Base-by-base conservation (phyloP, 1,139 yeast species). In the Magnusiomyces sp. region DNA sequence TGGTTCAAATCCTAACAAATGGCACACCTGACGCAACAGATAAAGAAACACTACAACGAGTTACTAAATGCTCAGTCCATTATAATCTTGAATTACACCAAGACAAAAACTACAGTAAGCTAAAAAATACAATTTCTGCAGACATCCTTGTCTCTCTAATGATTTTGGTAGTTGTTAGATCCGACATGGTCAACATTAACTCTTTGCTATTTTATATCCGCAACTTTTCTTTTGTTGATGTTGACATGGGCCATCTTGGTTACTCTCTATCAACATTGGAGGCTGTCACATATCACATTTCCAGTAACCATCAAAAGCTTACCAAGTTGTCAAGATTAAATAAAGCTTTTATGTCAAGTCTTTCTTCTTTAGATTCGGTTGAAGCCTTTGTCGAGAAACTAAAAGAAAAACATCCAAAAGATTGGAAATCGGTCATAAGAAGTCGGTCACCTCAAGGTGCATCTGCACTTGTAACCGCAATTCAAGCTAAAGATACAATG, bases 181-280 rank as follows among this genome's bases (percentile, higher is more conserved):
- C 95, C 0, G 74, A 74, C 47, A 73, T 84, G 2, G 72, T 71
- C 7, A 68, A 81, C 58, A 62, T 87, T 19, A 83, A 79, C 57
- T 76, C 80, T 1, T 92, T 85, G 57, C 61, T 89, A 7, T 73
- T 70, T 48, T 87, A 86, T 61, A 72, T 88, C 46, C 79, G 79
- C 53, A 70, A 75, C 48, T 87, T 84, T 62, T 75, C 81, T 57
- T 76, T 66, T 64, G 75, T 64, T 53, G 70, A 69, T 38, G 59
- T 68, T 2, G 74, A 73, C 38, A 62, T 72, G 9, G 89, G 88
- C 0, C 66, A 73, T 23, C 58, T 71, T 5, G 87, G 85, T 0
- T 83, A 82, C 58, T 75, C 82, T 0, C 58, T 89, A 33, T 83
- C 95, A 48, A 87, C 95, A 10, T 70, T 89, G 44, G 95, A 89